A percentile compares a stretch with the other conserved stretches of the same genome.
These are phyloP conservation scores for Fusarium sp. DNA, from an alignment of 2,329 filamentous ascomycete species.

Conservation along the genomic window DNA sequence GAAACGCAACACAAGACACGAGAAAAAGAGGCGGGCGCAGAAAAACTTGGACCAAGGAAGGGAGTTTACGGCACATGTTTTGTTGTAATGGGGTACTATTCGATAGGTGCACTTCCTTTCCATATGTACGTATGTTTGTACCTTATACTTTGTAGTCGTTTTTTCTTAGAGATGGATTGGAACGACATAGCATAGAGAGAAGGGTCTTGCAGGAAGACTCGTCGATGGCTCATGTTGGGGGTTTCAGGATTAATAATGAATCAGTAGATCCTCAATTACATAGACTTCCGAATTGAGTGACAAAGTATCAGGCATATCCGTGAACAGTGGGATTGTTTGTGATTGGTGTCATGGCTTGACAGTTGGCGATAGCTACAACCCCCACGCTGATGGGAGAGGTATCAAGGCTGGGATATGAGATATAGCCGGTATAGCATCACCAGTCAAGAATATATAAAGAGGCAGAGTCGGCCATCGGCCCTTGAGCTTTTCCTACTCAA, in stretches of 20 bases:
- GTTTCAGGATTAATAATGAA: conserved; percentile 40
- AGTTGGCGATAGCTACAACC: not conserved
- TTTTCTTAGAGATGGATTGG: conserved; percentile 28
- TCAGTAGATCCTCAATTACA: conserved; percentile 20
- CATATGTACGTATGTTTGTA: conserved; percentile 36
- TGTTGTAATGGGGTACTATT: conserved; percentile 42
- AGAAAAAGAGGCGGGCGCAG: conserved; percentile 24
- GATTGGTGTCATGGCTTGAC: not conserved
- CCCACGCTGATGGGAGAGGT: conserved; percentile 1
- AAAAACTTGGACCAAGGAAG: conserved; percentile 20
- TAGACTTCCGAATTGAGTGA: not conserved
- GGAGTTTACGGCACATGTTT: conserved; percentile 39
- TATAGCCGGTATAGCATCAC: not conserved
- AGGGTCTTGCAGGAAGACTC: not conserved
- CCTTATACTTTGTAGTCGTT: conserved; percentile 33
- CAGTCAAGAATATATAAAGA: conserved; percentile 3
- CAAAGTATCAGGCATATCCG: not conserved
- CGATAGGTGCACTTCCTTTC: conserved; percentile 35
- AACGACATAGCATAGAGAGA: conserved; percentile 24
- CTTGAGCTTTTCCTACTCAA: not conserved
- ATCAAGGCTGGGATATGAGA: not conserved
- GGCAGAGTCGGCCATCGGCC: not conserved
- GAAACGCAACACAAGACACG: conserved; percentile 11
- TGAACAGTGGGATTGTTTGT: not conserved
- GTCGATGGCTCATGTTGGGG: conserved; percentile 20